These are phyloP conservation scores for Citrullus colocynthis DNA, from an alignment of 306 rosid species.

Conservation along the genomic window DNA sequence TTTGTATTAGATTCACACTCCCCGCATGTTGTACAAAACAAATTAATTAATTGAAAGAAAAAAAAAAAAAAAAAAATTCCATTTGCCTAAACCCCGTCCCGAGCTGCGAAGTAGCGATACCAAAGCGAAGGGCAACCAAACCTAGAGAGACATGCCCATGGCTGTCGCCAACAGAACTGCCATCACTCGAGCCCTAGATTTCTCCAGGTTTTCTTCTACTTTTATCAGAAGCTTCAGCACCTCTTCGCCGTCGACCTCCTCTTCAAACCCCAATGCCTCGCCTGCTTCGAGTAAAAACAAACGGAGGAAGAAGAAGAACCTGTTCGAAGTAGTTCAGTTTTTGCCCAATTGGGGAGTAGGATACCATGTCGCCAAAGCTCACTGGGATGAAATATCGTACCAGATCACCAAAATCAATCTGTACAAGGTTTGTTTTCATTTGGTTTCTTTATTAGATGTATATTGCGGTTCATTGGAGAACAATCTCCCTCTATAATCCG, in stretches of 20 bases:
- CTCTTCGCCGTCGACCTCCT: conserved; percentile 14
- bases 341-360: conserved; percentile 91
- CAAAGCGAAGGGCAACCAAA: background rate
- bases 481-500: background rate
- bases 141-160: conserved; percentile 33
- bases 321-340: conserved; percentile 85
- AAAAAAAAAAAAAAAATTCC: no score
- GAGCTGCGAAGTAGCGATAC: background rate
- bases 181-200: conserved; percentile 18
- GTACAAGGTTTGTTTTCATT: conserved; percentile 49
- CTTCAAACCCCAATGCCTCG: conserved; percentile 24
- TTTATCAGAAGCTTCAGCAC: conserved; percentile 45
- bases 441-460: background rate
- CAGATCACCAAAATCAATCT: conserved; percentile 87
- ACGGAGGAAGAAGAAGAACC: conserved; percentile 71
- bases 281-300: conserved; percentile 32
- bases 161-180: conserved; percentile 29
- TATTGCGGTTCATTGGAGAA: background rate
- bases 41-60: no score
- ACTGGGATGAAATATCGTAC: conserved; percentile 75
- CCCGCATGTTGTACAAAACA: no score
- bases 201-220: conserved; percentile 29
- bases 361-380: conserved; percentile 79
- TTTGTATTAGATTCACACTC: no score
- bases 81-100: no score